phyloP scores from a whole-genome alignment of 2,329 filamentous ascomycete species.

The Penicillium fuscoglaucum region DNA sequence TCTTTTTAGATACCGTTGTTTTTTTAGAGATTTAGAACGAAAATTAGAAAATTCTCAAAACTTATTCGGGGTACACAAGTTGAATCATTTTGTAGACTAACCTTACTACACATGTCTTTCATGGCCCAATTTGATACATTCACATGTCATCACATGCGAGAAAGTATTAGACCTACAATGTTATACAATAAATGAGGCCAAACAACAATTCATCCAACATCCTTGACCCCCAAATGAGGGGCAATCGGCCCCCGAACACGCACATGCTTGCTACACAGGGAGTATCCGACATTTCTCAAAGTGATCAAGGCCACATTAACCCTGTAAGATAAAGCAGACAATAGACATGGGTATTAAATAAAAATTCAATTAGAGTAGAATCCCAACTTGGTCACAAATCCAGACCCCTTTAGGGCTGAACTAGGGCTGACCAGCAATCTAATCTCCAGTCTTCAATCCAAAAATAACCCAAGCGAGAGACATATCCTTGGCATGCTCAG shows the following conservation, averaged over 20 bases:
- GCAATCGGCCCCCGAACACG: background rate
- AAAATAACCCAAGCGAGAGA: background rate
- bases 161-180: background rate
- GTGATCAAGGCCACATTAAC: background rate
- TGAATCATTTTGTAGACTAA: background rate
- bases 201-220: background rate
- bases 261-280: background rate
- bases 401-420: background rate
- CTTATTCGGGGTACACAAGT: background rate
- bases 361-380: background rate
- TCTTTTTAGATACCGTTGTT: background rate
- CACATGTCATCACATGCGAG: background rate
- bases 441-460: background rate
- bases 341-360: background rate
- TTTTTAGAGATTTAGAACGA: slow-evolving; percentile 2
- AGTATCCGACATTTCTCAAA: background rate
- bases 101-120: background rate
- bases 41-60: background rate
- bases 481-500: background rate
- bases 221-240: background rate
- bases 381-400: background rate
- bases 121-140: background rate
- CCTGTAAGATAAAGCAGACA: background rate
- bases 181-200: background rate
- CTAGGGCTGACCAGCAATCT: background rate